Evolutionary conservation across 495 filamentous ascomycete genomes (phyloP).

Genomic region (Penicillium turbatum): DNA sequence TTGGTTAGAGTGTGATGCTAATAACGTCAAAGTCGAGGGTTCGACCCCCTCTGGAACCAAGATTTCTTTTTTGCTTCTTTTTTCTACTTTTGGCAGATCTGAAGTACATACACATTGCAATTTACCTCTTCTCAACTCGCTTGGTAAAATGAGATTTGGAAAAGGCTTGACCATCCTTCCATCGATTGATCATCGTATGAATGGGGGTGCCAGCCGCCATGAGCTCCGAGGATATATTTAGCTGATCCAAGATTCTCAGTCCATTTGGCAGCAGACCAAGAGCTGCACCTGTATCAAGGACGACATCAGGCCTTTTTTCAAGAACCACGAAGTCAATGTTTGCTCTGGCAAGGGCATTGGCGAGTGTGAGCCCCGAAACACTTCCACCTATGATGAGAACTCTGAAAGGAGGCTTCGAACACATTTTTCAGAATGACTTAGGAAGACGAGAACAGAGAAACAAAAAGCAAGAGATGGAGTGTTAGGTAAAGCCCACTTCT

Average conservation of each 20-base stretch:
- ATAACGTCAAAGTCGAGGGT: too few relatives aligned
- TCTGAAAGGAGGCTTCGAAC: background rate
- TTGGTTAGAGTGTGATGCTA: too few relatives aligned
- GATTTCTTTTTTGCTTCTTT: too few relatives aligned
- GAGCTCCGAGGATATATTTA: background rate
- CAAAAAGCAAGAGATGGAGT: background rate
- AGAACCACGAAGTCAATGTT: background rate
- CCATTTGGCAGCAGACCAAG: background rate
- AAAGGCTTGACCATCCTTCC: background rate
- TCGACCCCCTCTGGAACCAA: too few relatives aligned
- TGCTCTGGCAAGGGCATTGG: background rate
- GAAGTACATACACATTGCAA: background rate
- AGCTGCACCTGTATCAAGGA: background rate
- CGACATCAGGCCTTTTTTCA: background rate
- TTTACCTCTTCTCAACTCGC: background rate
- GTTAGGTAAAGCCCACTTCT: background rate
- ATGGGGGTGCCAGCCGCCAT: background rate
- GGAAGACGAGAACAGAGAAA: background rate
- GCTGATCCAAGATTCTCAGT: background rate
- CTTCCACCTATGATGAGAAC: background rate
- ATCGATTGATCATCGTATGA: background rate
- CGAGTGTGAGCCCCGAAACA: background rate
- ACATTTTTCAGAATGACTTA: background rate
- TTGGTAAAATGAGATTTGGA: background rate
- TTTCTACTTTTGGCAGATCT: too few relatives aligned